A percentile compares a stretch with the other conserved stretches of the same genome.
Evolutionary conservation across 352 stramenopile species (phyloP).

Genomic region (Phytophthora syringae): DNA sequence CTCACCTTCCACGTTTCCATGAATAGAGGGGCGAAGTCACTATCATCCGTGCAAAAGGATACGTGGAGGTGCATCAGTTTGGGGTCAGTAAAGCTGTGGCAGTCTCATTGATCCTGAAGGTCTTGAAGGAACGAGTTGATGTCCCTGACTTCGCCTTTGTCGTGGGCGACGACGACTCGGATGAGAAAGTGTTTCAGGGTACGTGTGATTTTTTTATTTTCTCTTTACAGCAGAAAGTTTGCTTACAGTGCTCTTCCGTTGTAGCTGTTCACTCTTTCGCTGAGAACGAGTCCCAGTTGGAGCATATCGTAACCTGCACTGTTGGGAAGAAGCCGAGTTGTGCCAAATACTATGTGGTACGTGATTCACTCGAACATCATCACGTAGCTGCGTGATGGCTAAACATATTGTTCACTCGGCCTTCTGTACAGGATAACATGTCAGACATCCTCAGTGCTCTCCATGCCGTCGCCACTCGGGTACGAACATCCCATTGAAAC

Average conservation of each 20-base stretch:
- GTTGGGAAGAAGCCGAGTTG: constrained; percentile 98
- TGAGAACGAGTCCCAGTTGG: constrained; percentile 35
- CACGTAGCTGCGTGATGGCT: too few species aligned
- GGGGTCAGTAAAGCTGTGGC: constrained; percentile 73
- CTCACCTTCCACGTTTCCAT: not conserved
- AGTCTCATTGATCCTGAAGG: constrained; percentile 56
- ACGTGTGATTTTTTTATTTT: not conserved
- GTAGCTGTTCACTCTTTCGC: constrained; percentile 58
- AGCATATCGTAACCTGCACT: constrained; percentile 93
- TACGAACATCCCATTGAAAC: constrained; percentile 22
- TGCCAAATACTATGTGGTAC: constrained; percentile 94
- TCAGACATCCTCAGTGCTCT: constrained; percentile 60
- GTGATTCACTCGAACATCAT: not conserved
- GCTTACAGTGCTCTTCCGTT: constrained; percentile 4
- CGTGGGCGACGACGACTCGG: constrained; percentile 97
- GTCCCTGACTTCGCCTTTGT: constrained; percentile 95
- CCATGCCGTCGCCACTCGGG: constrained; percentile 58
- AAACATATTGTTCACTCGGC: not conserved
- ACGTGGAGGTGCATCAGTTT: constrained; percentile 78
- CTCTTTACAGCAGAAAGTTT: not conserved
- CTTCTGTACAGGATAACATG: constrained; percentile 48
- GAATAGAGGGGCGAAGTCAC: constrained; percentile 63
- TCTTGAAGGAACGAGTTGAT: constrained; percentile 62
- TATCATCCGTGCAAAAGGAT: constrained; percentile 66
- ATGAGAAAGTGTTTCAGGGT: constrained; percentile 92